Evolutionary conservation across 352 stramenopile genomes (phyloP), one percentile per base, ranked within the genome.

Genomic region (Globisporangium parvum): DNA sequence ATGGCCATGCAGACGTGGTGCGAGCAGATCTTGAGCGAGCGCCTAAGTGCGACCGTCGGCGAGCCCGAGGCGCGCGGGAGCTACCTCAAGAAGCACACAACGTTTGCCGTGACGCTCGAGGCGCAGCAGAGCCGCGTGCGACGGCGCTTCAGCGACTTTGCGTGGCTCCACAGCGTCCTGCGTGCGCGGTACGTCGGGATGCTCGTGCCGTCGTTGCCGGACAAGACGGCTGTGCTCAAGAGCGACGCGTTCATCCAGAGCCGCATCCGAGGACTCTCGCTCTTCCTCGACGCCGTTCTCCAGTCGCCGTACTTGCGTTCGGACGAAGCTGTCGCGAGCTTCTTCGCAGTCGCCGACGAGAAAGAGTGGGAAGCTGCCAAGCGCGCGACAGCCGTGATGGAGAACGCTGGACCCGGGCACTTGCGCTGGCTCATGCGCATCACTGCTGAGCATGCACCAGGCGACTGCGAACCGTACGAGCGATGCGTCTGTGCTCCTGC

Each of bases 11-110:
- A 64, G 46, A 17, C 35, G 37, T 60, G 58, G 52, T 60, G 53
- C 15, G 37, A 42, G 33, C 24, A 59, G 39, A 45, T 60, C 3
- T 11, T 55, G 45, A 49, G 51, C 33, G 52, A 47, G 23, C 52
- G 37, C 10, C 12, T 45, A 15, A 23, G 21, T 12, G 41, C 51
- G 20, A 51, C 72, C 35, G 77, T 91, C 18, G 70, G 70, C 21
- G 60, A 77, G 5, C 80, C 80, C 1, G 75, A 91, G 65, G 67
- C 73, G 18, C 62, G 75, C 5, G 80, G 80, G 12, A 69, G 67
- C 31, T 91, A 88, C 47, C 55, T 91, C 8, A 81, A 86, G 55
- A 87, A 86, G 55, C 74, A 88, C 72, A 88, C 74, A 65, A 86
- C 75, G 37, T 88, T 79, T 53, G 65, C 83, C 14, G 68, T 90